Evolutionary conservation across 1,139 yeast genomes (phyloP).

Genomic region (Zygoascus meyerae): DNA sequence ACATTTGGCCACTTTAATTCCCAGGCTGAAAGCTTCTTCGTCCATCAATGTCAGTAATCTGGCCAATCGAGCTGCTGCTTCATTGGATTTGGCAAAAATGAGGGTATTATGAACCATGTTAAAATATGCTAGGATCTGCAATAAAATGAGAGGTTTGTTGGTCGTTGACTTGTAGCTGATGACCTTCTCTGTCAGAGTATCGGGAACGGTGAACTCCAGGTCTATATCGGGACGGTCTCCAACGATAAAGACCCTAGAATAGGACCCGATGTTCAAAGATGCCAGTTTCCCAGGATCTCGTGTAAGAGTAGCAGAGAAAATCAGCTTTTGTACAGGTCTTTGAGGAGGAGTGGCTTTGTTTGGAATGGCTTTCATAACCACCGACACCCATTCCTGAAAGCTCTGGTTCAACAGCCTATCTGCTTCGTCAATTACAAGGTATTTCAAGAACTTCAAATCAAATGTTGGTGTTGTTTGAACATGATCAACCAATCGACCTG

Average conservation of each 20-base stretch:
- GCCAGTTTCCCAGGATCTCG: constrained; percentile 86
- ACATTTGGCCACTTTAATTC: constrained; percentile 28
- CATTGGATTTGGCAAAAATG: constrained; percentile 82
- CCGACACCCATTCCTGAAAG: constrained; percentile 87
- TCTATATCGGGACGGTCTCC: constrained; percentile 31
- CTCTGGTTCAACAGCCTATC: constrained; percentile 85
- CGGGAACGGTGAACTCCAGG: constrained; percentile 40
- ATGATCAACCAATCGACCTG: constrained; percentile 94
- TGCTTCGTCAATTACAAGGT: constrained; percentile 88
- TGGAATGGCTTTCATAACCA: constrained; percentile 47
- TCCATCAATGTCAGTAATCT: constrained; percentile 51
- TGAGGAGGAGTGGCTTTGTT: constrained; percentile 10
- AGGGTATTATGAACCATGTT: constrained; percentile 36
- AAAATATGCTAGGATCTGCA: constrained; percentile 45
- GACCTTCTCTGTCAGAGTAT: constrained; percentile 31
- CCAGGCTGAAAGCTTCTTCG: constrained; percentile 21
- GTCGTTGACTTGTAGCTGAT: constrained; percentile 28
- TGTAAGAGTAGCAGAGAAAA: constrained; percentile 90
- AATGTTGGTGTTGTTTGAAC: constrained; percentile 37
- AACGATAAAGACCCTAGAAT: constrained; percentile 68
- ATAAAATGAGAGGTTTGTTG: constrained; percentile 67
- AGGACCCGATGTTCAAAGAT: constrained; percentile 51
- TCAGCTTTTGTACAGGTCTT: constrained; percentile 48
- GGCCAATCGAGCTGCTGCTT: constrained; percentile 71
- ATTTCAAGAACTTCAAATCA: constrained; percentile 48